Conservation (phyloP, 176 grass and related monocot species). For the Echinochloa phyllopogon region DNA sequence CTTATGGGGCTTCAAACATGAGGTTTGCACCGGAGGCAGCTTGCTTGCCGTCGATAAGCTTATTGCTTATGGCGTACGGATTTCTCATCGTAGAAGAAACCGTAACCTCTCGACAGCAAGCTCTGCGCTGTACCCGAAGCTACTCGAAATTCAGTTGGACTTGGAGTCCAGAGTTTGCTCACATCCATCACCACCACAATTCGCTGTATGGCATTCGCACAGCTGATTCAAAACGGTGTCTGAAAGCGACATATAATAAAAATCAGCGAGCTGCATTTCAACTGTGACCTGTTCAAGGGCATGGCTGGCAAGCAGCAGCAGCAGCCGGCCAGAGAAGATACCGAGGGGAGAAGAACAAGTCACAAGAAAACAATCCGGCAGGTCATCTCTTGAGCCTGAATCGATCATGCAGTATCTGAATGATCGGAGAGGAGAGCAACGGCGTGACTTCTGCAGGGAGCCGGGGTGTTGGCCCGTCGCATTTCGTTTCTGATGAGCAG, state of each 20-base stretch:
- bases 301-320: slow-evolving; percentile 1
- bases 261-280: background rate
- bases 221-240: background rate
- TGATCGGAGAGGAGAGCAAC: slow-evolving; percentile 31
- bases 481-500: slow-evolving; percentile 36
- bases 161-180: slow-evolving; percentile 12
- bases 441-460: slow-evolving; percentile 19
- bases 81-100: slow-evolving; percentile 40
- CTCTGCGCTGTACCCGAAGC: background rate
- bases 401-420: background rate
- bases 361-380: slow-evolving; percentile 11
- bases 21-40: background rate
- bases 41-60: slow-evolving; percentile 6
- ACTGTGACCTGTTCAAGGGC: background rate
- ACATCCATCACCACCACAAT: background rate
- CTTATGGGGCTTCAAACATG: background rate
- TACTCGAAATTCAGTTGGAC: background rate
- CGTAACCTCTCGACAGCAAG: background rate
- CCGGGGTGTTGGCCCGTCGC: slow-evolving; percentile 27
- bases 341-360: background rate
- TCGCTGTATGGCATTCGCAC: background rate
- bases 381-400: slow-evolving; percentile 27
- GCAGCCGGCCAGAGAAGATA: background rate
- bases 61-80: background rate
- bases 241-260: slow-evolving; percentile 2